Evolutionary conservation across 1,139 yeast genomes (phyloP), one percentile per base, ranked within the genome.

Genomic region (Zygotorulaspora mrakii): DNA sequence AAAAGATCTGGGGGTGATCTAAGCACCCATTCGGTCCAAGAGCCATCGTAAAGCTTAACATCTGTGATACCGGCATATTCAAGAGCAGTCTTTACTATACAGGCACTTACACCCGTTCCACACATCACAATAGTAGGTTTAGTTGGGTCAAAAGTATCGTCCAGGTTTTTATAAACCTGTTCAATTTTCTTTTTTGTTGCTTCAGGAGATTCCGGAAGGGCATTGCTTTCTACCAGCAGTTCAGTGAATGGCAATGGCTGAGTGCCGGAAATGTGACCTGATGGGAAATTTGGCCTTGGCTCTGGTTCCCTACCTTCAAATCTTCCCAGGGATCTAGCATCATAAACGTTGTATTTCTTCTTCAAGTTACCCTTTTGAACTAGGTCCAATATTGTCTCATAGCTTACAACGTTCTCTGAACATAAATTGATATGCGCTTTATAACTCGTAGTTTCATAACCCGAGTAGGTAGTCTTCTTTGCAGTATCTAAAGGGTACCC

Each of bases 81-180:
- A 29, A 85, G 65, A 2, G 86, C 94, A 17, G 80, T 70, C 61
- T 83, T 82, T 42, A 89, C 69, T 30, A 89, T 78, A 48, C 89
- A 86, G 0, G 96, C 96, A 14, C 96, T 82, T 32, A 89, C 96
- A 35, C 97, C 97, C 1, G 96, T 82, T 16, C 97, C 98, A 61
- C 98, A 91, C 86, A 84, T 78, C 31, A 82, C 85, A 40, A 91
- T 78, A 13, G 85, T 75, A 7, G 83, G 88, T 52, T 80, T 77
- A 2, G 61, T 61, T 22, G 67, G 58, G 3, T 77, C 61, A 53
- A 76, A 71, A 3, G 32, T 36, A 16, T 39, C 45, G 4, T 47
- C 39, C 8, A 50, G 36, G 14, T 42, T 40, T 6, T 37, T 28
- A 16, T 57, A 40, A 3, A 49, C 52, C 2, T 45, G 38, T 7